Evolutionary conservation across 2,329 filamentous ascomycete species (phyloP), one percentile per base, ranked within the genome.

Genomic region (Pseudopithomyces maydicus): DNA sequence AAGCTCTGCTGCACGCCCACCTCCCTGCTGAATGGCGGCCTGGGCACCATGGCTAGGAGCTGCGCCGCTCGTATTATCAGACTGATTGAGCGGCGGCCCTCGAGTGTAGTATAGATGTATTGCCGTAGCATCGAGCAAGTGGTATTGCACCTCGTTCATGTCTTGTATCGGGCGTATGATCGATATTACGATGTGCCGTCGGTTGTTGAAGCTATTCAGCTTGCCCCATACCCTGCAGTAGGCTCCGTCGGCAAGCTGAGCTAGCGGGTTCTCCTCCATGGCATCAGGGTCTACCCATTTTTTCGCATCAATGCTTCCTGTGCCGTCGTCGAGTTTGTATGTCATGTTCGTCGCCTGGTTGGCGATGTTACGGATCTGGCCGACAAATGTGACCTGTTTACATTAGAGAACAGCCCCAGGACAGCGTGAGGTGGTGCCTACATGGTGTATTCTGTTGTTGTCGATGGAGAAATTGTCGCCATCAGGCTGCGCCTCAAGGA

Each of bases 281-380:
- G 77, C 71, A 70, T 87, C 85, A 64, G 83, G 78, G 77, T 94
- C 89, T 55, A 90, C 83, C 90, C 90, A 96, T 75, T 90, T 88
- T 81, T 95, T 96, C 65, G 92, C 93, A 77, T 99, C 96, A 68
- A 97, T 89, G 59, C 88, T 84, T 58, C 92, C 93, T 1, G 96
- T 99, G 74, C 95, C 95, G 77, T 99, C 95, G 78, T 99, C 95
- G 68, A 99, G 82, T 70, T 89, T 90, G 84, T 96, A 96, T 44
- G 91, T 97, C 65, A 92, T 88, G 79, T 97, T 96, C 65, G 94
- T 97, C 39, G 89, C 85, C 79, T 96, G 92, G n/a, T 85, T 84
- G 72, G 87, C 90, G 77, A 97, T 88, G 78, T 88, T 88, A 74
- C 92, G 91, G 68, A 99, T 88, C 82, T 97, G 94, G 51, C 91